Evolutionary conservation across 805 yeast species (phyloP), one percentile per base, ranked within the genome.

Genomic region (Priceomyces medius): DNA sequence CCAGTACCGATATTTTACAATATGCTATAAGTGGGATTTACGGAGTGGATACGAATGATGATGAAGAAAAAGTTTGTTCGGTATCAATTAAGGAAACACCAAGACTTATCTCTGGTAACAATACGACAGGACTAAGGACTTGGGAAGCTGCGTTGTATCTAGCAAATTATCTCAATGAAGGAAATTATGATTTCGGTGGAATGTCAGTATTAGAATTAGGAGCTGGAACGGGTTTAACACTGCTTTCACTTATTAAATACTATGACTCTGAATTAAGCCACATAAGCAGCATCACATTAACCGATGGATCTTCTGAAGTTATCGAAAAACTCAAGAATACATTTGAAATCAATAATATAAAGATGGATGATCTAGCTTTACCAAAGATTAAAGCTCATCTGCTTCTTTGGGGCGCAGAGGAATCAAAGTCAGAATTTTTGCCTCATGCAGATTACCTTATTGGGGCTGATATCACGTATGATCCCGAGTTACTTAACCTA

Each of bases 401-500:
- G 31, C 61, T 75, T 27, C 49, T 81, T 5, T 76, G 87, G 83
- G 89, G 95, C 76, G 42, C 59, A 16, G 48, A 53, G n/a, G 50
- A 47, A 33, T 41, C 38, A 3, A 18, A 16, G 3, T 72, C 76
- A 2, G 64, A 64, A 28, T 40, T 51, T 3, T 51, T 54, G 7
- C 52, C 74, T 1, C 77, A 77, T 2, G 59, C 69, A 3, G 80
- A 82, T 50, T 59, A 81, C 1, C 64, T 88, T 0, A 54, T 88
- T 3, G 96, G 90, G 0, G 93, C 97, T 0, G 98, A 90, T 60
- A 88, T 90, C 10, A 88, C 96, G 0, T 90, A 86, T 60, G 97
- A 90, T 54, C 57, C 79, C 2, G 64, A 74, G 3, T 69, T 80
- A 2, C 70, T 88, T 16, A 80, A 81, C 0, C 63, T 63, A 18